phyloP scores from a whole-genome alignment of 345 rosid species.

The Eucalyptus decipiens region DNA sequence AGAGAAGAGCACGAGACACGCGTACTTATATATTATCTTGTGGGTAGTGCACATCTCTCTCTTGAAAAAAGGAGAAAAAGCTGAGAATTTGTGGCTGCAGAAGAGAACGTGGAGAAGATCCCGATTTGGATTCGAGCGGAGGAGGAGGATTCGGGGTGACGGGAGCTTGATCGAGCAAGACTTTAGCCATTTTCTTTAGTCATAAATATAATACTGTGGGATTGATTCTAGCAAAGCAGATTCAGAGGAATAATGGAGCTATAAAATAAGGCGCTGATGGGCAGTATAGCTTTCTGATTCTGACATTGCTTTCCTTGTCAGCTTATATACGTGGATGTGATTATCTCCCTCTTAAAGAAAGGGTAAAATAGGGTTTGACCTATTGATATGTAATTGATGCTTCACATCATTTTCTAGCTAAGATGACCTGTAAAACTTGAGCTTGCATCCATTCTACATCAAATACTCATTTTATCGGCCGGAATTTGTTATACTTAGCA shows the following conservation, averaged over 20 bases:
- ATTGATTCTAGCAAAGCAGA: background rate
- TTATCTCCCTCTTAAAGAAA: background rate
- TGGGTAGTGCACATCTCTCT: background rate
- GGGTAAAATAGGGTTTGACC: background rate
- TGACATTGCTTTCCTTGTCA: background rate
- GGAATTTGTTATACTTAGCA: background rate
- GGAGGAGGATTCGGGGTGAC: background rate
- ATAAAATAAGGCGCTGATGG: background rate
- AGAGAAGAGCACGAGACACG: background rate
- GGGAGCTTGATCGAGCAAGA: background rate
- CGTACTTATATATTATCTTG: background rate
- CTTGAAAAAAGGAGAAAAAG: background rate
- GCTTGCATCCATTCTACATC: background rate
- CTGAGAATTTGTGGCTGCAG: background rate
- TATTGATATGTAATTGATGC: background rate
- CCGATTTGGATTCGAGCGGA: background rate
- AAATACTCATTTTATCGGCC: background rate
- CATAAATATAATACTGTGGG: background rate
- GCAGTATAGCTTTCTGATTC: background rate
- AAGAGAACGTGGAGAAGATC: background rate
- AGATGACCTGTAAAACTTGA: background rate
- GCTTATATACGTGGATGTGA: background rate
- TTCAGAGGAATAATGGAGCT: background rate
- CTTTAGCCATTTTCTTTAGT: background rate
- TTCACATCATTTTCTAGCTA: background rate